Evolutionary conservation across 805 yeast genomes (phyloP).

Genomic region (Metschnikowia proteae): DNA sequence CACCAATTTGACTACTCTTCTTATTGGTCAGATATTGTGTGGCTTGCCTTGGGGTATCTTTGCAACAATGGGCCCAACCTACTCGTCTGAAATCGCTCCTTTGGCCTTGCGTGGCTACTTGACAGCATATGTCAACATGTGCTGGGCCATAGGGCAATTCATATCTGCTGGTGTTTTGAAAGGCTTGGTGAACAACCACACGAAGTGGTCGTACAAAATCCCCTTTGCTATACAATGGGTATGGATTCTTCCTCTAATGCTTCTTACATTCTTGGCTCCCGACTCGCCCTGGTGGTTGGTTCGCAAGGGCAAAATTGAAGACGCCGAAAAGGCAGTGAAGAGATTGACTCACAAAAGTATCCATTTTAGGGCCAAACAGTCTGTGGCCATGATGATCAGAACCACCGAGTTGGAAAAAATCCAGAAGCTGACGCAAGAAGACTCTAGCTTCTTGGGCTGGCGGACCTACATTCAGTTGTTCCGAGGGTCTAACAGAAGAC

Average conservation of each 20-base stretch:
- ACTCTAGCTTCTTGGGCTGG: constrained; percentile 19
- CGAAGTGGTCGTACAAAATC: constrained; percentile 42
- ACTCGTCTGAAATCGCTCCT: constrained; percentile 59
- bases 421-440: constrained; percentile 27
- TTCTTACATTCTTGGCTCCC: constrained; percentile 46
- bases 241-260: constrained; percentile 50
- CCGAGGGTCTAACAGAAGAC: constrained; percentile 6
- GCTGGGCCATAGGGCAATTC: constrained; percentile 58
- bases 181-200: constrained; percentile 24
- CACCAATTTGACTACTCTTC: constrained; percentile 32
- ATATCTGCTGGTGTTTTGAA: constrained; percentile 49
- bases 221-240: constrained; percentile 62
- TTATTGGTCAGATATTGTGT: constrained; percentile 41
- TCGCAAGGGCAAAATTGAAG: constrained; percentile 35
- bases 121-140: constrained; percentile 47
- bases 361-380: constrained; percentile 16
- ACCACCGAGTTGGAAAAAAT: constrained; percentile 27
- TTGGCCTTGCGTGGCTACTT: constrained; percentile 46
- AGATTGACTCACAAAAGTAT: constrained; percentile 13
- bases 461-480: constrained; percentile 21
- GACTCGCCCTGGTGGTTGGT: constrained; percentile 59
- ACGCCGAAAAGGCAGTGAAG: constrained; percentile 33
- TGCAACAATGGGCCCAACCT: constrained; percentile 48
- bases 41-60: constrained; percentile 57
- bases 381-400: constrained; percentile 26